phyloP scores from a whole-genome alignment of 129 eudicot genomes.

The Dittrichia graveolens region DNA sequence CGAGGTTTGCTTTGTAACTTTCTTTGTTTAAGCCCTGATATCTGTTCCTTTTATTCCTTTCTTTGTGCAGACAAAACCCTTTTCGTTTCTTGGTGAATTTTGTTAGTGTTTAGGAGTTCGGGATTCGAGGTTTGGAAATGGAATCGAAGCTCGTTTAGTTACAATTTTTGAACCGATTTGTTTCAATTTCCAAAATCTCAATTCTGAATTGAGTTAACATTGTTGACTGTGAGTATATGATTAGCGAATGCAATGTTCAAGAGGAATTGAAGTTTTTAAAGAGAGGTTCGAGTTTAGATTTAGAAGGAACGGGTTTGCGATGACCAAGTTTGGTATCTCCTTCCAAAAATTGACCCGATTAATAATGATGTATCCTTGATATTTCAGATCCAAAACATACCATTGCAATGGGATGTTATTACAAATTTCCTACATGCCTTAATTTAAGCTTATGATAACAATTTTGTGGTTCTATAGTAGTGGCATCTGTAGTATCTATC shows the following conservation, averaged over 20 bases:
- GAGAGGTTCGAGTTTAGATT: slow-evolving; percentile 6
- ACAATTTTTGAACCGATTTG: slow-evolving; percentile 15
- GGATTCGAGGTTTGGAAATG: slow-evolving; percentile 11
- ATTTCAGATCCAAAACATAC: slow-evolving; percentile 3
- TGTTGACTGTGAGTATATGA: slow-evolving; percentile 5
- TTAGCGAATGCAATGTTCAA: slow-evolving; percentile 7
- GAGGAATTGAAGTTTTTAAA: background rate
- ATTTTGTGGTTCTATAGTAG: background rate
- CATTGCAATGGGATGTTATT: slow-evolving; percentile 3
- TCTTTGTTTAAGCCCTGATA: background rate
- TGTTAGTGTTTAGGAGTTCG: slow-evolving; percentile 13
- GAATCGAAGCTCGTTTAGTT: slow-evolving; percentile 21
- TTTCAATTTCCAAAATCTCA: background rate
- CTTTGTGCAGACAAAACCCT: slow-evolving; percentile 13
- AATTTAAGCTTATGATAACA: slow-evolving; percentile 1
- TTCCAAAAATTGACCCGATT: background rate
- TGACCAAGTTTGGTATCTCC: slow-evolving; percentile 2
- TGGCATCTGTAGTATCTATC: slow-evolving; percentile 1
- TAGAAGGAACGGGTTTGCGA: background rate
- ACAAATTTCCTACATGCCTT: background rate
- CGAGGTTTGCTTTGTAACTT: slow-evolving; percentile 18
- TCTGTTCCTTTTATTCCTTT: background rate
- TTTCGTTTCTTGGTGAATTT: background rate
- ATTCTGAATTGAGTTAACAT: background rate
- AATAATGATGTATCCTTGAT: background rate